phyloP scores from a whole-genome alignment of 352 stramenopile genomes.

The Pythium myriotylum region DNA sequence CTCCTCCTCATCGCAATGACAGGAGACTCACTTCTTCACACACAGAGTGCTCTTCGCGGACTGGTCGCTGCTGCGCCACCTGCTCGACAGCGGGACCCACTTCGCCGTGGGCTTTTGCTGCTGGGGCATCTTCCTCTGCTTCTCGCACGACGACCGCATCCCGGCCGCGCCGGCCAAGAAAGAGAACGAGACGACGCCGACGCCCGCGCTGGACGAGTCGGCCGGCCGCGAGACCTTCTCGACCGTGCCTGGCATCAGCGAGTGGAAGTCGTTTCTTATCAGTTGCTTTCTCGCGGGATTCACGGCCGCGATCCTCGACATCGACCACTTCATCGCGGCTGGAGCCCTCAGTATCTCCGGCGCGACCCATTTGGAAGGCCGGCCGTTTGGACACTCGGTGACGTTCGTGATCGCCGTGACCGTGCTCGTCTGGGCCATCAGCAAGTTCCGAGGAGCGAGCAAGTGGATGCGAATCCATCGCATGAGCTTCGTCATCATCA shows the following conservation, averaged over 20 bases:
- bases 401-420: constrained; percentile 62
- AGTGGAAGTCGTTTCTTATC: constrained; percentile 37
- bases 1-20: neutral
- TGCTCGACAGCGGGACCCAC: constrained; percentile 69
- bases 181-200: constrained; percentile 10
- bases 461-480: constrained; percentile 36
- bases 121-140: constrained; percentile 66
- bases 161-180: constrained; percentile 11
- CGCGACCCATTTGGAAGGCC: constrained; percentile 57
- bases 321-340: constrained; percentile 78
- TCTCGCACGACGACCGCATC: constrained; percentile 26
- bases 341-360: constrained; percentile 52
- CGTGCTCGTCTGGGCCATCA: constrained; percentile 35
- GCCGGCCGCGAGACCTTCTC: constrained; percentile 5
- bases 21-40: too few relatives aligned
- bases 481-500: constrained; percentile 56
- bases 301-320: constrained; percentile 52
- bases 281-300: constrained; percentile 45
- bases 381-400: constrained; percentile 69
- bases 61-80: constrained; percentile 49
- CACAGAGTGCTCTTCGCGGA: constrained; percentile 21
- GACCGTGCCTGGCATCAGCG: constrained; percentile 8
- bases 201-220: constrained; percentile 23
- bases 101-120: constrained; percentile 54
- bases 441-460: constrained; percentile 12